A percentile compares a stretch with the other conserved stretches of the same genome.
These are phyloP conservation scores for Quercus bicolor DNA, from an alignment of 306 rosid species.

Conservation along the genomic window DNA sequence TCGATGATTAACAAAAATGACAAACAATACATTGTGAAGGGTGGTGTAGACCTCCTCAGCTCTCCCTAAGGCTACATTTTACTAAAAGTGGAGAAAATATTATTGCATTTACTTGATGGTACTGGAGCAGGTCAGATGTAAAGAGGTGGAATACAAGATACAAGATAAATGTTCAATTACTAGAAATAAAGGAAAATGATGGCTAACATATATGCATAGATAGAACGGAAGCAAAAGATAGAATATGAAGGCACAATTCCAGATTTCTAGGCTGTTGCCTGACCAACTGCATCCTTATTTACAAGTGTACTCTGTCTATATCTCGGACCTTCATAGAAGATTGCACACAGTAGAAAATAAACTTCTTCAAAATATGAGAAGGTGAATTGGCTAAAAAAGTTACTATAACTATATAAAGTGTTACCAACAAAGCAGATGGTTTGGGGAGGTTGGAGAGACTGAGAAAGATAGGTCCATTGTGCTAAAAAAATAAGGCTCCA, in stretches of 20 bases:
- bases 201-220: not conserved
- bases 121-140: too few relatives aligned
- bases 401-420: not conserved
- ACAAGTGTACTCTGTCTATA: not conserved
- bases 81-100: not conserved
- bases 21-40: not conserved
- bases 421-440: not conserved
- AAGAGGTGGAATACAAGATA: too few relatives aligned
- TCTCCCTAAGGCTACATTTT: not conserved
- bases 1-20: conserved; percentile 3
- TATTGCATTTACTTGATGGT: not conserved
- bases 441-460: too few relatives aligned
- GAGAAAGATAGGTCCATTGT: too few relatives aligned
- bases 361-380: not conserved
- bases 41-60: not conserved
- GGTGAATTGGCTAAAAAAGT: not conserved
- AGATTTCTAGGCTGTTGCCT: not conserved
- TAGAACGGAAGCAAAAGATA: not conserved
- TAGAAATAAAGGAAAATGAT: too few relatives aligned
- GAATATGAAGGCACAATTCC: not conserved
- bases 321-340: not conserved
- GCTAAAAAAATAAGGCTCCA: too few relatives aligned
- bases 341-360: not conserved
- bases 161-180: too few relatives aligned
- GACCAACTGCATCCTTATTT: not conserved